Percentiles rank a stretch among this genome's conserved stretches.
These are phyloP conservation scores for Didymella sp. DNA, from an alignment of 2,329 filamentous ascomycete genomes.

Conservation along the genomic window DNA sequence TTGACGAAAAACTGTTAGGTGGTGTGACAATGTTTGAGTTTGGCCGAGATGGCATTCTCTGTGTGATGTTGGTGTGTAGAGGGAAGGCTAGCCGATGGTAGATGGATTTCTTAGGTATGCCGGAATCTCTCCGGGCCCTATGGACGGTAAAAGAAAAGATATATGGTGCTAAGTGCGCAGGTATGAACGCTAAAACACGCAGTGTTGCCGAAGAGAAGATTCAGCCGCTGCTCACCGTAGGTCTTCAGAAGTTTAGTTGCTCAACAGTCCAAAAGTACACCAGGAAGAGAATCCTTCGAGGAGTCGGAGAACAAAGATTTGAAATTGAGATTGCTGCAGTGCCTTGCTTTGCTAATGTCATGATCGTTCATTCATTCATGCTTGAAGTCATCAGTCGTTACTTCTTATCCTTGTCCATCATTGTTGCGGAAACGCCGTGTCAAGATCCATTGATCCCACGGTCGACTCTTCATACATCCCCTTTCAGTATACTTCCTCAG, in stretches of 20 bases:
- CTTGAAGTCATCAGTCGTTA: slow-evolving; percentile 1
- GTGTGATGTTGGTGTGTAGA: neutral
- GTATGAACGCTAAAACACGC: too few species aligned
- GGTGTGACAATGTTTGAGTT: too few species aligned
- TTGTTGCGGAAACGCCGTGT: neutral
- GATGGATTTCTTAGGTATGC: too few species aligned
- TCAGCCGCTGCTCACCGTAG: neutral
- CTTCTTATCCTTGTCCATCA: neutral
- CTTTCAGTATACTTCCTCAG: neutral
- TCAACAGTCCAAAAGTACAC: neutral
- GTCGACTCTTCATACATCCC: neutral
- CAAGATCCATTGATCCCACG: too few species aligned
- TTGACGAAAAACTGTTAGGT: too few species aligned
- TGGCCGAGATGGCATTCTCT: too few species aligned
- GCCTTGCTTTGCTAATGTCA: neutral
- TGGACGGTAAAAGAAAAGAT: too few species aligned
- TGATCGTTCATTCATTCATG: slow-evolving; percentile 1
- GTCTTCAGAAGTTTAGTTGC: neutral
- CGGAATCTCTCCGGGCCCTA: too few species aligned
- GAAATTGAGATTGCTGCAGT: neutral
- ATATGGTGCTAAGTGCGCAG: too few species aligned
- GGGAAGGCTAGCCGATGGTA: slow-evolving; percentile 9
- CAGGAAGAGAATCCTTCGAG: slow-evolving; percentile 1
- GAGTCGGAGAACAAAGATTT: neutral
- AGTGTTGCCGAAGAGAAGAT: too few species aligned